phyloP scores from a whole-genome alignment of 768 basidiomycete species.

The Glaciozyma martinii region DNA sequence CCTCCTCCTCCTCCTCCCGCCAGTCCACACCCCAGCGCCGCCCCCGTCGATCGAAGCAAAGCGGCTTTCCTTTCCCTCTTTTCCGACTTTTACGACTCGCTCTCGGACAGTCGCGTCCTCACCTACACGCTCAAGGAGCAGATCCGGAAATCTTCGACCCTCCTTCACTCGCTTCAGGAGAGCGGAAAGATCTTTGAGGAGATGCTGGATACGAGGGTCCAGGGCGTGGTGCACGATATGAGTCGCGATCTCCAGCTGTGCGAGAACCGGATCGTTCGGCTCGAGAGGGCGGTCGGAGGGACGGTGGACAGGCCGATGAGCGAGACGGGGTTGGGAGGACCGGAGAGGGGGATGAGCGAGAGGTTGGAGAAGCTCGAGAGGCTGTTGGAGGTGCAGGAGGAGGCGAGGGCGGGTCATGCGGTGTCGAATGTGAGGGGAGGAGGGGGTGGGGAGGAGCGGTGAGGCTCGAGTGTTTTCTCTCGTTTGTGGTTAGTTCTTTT shows the following conservation, averaged over 20 bases:
- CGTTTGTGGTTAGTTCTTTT: too few species aligned
- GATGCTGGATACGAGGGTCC: neutral
- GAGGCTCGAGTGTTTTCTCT: too few species aligned
- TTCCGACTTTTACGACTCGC: slow-evolving; percentile 72
- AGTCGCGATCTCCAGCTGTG: neutral
- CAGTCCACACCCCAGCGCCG: slow-evolving; percentile 45
- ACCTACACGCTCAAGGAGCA: slow-evolving; percentile 69
- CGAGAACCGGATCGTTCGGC: slow-evolving; percentile 5
- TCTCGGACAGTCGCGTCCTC: slow-evolving; percentile 68
- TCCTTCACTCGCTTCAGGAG: slow-evolving; percentile 26
- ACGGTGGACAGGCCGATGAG: neutral
- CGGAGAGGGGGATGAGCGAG: neutral
- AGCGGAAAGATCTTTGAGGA: slow-evolving; percentile 12
- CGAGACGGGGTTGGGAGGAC: neutral
- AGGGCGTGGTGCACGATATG: neutral
- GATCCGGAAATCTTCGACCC: slow-evolving; percentile 41
- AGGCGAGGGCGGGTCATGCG: neutral
- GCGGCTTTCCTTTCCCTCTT: slow-evolving; percentile 73
- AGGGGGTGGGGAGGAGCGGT: too few species aligned
- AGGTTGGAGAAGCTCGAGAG: slow-evolving; percentile 4
- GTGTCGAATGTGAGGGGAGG: too few species aligned
- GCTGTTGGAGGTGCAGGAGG: slow-evolving; percentile 2
- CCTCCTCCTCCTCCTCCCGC: neutral
- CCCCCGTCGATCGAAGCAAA: slow-evolving; percentile 58
- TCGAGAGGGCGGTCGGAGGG: slow-evolving; percentile 1